Evolutionary conservation across 1,284 basidiomycete species (phyloP), one percentile per base, ranked within the genome.

Genomic region (Crocinoboletus sp.): DNA sequence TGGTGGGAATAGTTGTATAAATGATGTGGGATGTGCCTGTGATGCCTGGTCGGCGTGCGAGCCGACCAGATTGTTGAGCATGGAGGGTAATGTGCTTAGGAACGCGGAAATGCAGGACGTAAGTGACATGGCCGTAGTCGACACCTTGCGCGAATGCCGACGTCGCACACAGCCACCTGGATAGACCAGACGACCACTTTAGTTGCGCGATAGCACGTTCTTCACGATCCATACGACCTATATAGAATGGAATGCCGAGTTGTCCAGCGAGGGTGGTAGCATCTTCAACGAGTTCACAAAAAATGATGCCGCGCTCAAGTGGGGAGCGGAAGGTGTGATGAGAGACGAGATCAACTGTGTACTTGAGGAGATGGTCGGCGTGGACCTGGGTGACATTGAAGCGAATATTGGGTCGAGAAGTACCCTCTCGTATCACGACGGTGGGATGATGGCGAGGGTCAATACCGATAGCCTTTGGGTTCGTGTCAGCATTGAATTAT

Each of bases 11-110:
- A 6, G 27, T 13, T n/a, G 13, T 6, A 13, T 28, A 28, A 12
- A 28, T 13, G 3, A 28, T 13, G 31, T 48, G 45, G 1, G 45
- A 48, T 2, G 40, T 5, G 3, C 46, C 38, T 1, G 23, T 4
- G 1, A 16, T 10, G 2, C 46, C 31, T 0, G 25, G 17, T 4
- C 9, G 9, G 0, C 31, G 22, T 2, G 46, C 31, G 0, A 47
- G 36, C 9, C 27, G 22, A 2, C 46, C 45, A 23, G 45, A 32
- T 3, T 48, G 46, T 24, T 48, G 46, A 2, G 33, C 33, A 10
- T 48, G 20, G 0, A 48, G n/a, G 0, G 45, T 48, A 4, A 48
- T 48, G 6, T 48, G 46, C 32, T 48, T 48, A 1, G 38, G 45
- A 1, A 48, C 16, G 5, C 28, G 32, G 8, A 25, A 48, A 17